Conservation (phyloP, 106 monocot genomes). For the Dioscorea alata region DNA sequence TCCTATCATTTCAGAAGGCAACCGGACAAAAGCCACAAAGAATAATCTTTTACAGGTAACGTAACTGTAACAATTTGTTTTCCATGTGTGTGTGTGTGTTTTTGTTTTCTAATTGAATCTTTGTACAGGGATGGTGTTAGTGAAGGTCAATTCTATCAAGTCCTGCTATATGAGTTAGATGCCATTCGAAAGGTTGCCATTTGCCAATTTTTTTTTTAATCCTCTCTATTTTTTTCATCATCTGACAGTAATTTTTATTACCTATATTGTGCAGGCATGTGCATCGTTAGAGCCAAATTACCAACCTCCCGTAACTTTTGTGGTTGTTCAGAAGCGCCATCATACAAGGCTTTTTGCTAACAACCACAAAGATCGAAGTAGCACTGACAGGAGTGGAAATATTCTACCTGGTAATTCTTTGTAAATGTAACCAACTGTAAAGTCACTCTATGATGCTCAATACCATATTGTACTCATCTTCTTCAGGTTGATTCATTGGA, state of each 20-base stretch:
- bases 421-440: background rate
- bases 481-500: no score
- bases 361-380: conserved; percentile 76
- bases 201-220: no score
- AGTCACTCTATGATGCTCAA: background rate
- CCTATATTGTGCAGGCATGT: conserved; percentile 52
- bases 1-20: conserved; percentile 76
- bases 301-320: conserved; percentile 88
- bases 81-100: no score
- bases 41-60: conserved; percentile 85
- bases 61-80: background rate
- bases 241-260: background rate
- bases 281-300: conserved; percentile 83
- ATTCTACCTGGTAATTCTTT: conserved; percentile 64
- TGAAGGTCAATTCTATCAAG: conserved; percentile 90
- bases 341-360: conserved; percentile 77
- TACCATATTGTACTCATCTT: no score
- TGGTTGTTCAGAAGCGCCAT: conserved; percentile 84
- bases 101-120: background rate
- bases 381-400: conserved; percentile 80
- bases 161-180: conserved; percentile 81
- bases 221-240: no score
- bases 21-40: conserved; percentile 81
- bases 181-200: conserved; percentile 79
- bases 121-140: conserved; percentile 74